Base-by-base conservation (phyloP, 768 basidiomycete genomes). In the Leccinum uliginosum region DNA sequence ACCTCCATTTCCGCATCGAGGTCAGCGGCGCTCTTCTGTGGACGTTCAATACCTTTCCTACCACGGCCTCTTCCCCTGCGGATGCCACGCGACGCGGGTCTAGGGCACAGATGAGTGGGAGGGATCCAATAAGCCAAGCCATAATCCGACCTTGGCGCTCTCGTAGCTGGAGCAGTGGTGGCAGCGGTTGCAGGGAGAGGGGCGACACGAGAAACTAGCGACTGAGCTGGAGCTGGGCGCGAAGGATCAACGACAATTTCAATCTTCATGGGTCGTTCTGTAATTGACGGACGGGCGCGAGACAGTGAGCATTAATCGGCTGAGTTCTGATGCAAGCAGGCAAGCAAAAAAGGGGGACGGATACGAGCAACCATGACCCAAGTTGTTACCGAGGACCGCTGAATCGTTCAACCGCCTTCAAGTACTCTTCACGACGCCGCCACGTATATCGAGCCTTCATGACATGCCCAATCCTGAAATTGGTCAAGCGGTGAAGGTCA, bases 1-100 rank as follows among this genome's bases (percentile, higher is more conserved):
- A 96, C 96, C 83, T 90, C 90, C 96, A 98, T 98, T 79, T 98
- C 96, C 8, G 95, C 93, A 70, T 98, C 96, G 44, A 98, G 83
- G 69, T 95, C 92, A 30, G 91, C 96, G 3, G 79, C 91, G 21
- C 84, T 84, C 78, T 96, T 96, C 55, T 79, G 75, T 5, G 89
- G 82, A 60, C 92, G 77, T 53, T 89, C 85, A 17, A 17, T 56
- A 43, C 62, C 69, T 65, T 81, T 83, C 64, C 81, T 77, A 40
- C 69, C 69, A 23, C 73, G 71, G 14, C 73, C 74, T 61, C 80
- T 76, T 38, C 75, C 74, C 53, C 80, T 77, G 15, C 84, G 80
- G 56, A 81, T 75, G 56, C 78, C 75, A 59, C 71, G 73, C 29
- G 71, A 67, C 35, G 65, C 69, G 23, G 70, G 60, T 66, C 74